phyloP scores from a whole-genome alignment of 2,329 filamentous ascomycete genomes.

The Aplosporella prunicola region DNA sequence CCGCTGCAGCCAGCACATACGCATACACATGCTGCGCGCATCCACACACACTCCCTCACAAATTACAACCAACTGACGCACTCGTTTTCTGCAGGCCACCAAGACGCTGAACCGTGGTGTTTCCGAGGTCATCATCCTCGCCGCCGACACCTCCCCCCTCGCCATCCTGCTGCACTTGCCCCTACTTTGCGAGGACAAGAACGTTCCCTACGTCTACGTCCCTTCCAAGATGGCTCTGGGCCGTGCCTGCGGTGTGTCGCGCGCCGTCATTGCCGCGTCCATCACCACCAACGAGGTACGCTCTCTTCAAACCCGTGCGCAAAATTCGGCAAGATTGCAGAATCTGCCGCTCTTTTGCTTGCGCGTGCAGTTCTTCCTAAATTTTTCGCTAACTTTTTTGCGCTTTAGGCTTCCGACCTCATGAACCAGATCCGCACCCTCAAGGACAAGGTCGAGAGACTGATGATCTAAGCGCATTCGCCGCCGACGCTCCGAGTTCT shows the following conservation, averaged over 20 bases:
- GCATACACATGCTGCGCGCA: no score
- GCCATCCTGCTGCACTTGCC: constrained; percentile 68
- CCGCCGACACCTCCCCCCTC: constrained; percentile 77
- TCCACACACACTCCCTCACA: no score
- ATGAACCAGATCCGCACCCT: constrained; percentile 77
- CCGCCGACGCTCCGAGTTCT: no score
- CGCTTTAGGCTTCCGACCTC: constrained; percentile 50
- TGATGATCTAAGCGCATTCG: constrained; percentile 62
- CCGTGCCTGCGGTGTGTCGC: constrained; percentile 78
- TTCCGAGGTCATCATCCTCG: constrained; percentile 78
- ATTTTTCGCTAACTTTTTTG: neutral
- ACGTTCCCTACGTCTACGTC: constrained; percentile 63
- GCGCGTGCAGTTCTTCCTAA: neutral
- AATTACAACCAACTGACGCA: constrained; percentile 16
- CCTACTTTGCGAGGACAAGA: constrained; percentile 75
- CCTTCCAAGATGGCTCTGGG: constrained; percentile 81
- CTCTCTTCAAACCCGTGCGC: no score
- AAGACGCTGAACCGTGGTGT: constrained; percentile 90
- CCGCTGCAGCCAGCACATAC: no score
- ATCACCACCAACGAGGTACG: constrained; percentile 59
- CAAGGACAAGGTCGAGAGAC: constrained; percentile 91
- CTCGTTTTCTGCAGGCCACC: no score
- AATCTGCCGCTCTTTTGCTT: neutral
- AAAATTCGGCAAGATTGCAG: no score
- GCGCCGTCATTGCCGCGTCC: constrained; percentile 74